Conservation (phyloP, 768 basidiomycete genomes). For the Tulasnella sp. region DNA sequence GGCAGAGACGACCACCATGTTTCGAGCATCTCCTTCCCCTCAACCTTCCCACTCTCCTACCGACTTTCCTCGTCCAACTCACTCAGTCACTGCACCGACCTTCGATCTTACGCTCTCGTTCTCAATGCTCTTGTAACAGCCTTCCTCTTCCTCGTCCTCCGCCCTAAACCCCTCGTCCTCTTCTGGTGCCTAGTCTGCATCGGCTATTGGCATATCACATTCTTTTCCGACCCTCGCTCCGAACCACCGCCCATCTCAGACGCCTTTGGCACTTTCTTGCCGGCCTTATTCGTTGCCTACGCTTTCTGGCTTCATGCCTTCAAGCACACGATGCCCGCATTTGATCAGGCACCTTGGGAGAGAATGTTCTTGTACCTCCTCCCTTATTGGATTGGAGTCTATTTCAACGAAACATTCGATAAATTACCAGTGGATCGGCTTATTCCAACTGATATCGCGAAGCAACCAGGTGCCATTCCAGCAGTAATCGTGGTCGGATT, state of each 20-base stretch:
- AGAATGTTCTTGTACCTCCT: slow-evolving; percentile 67
- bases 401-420: slow-evolving; percentile 55
- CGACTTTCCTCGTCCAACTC: slow-evolving; percentile 48
- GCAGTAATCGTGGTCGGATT: slow-evolving; percentile 66
- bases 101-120: slow-evolving; percentile 63
- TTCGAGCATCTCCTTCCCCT: slow-evolving; percentile 66
- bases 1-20: slow-evolving; percentile 59
- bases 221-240: slow-evolving; percentile 69
- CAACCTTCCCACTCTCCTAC: slow-evolving; percentile 68
- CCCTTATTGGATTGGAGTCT: slow-evolving; percentile 73
- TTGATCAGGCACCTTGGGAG: slow-evolving; percentile 65
- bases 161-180: slow-evolving; percentile 61
- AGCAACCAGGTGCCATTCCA: slow-evolving; percentile 61
- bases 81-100: slow-evolving; percentile 64
- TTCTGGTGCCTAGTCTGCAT: slow-evolving; percentile 79
- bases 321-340: slow-evolving; percentile 68
- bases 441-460: slow-evolving; percentile 60
- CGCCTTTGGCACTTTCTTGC: slow-evolving; percentile 76
- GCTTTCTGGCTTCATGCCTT: slow-evolving; percentile 73
- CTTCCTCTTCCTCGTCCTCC: slow-evolving; percentile 65
- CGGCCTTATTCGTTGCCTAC: slow-evolving; percentile 70
- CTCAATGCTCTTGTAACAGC: slow-evolving; percentile 68
- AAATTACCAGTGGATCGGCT: slow-evolving; percentile 74
- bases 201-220: slow-evolving; percentile 73
- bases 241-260: slow-evolving; percentile 63